Conservation (phyloP, 2,329 filamentous ascomycete genomes). For the Xylaria sp. region DNA sequence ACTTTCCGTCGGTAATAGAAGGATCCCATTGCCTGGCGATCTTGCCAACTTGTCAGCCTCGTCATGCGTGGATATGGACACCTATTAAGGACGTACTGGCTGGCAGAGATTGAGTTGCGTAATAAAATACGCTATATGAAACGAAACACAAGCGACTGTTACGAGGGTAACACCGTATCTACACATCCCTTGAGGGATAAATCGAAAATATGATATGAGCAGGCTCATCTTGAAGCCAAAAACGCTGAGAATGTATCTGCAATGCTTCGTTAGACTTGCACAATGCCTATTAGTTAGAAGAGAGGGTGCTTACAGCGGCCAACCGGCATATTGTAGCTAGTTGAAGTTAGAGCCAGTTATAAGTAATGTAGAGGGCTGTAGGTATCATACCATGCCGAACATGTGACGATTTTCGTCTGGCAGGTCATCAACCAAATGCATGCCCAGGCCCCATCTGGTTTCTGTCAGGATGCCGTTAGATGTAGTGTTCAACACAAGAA, state of each 20-base stretch:
- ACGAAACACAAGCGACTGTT: slow-evolving; percentile 11
- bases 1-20: slow-evolving; percentile 6
- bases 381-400: slow-evolving; percentile 13
- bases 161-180: slow-evolving; percentile 6
- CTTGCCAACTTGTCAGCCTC: slow-evolving; percentile 5
- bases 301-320: slow-evolving; percentile 10
- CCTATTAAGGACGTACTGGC: slow-evolving; percentile 5
- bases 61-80: not conserved
- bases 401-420: slow-evolving; percentile 7
- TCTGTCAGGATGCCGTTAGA: slow-evolving; percentile 7
- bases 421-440: slow-evolving; percentile 10
- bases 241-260: slow-evolving; percentile 16
- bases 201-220: slow-evolving; percentile 14
- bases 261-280: not conserved
- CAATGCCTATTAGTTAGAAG: not conserved
- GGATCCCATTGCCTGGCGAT: slow-evolving; percentile 13
- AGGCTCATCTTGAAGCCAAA: slow-evolving; percentile 21
- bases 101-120: slow-evolving; percentile 13
- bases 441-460: slow-evolving; percentile 18
- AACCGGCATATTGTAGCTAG: slow-evolving; percentile 16
- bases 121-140: slow-evolving; percentile 12
- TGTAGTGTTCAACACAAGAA: not conserved
- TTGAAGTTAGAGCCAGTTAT: slow-evolving; percentile 1
- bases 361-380: not conserved
- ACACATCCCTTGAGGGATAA: slow-evolving; percentile 13